Evolutionary conservation across 441 rosid genomes (phyloP), one percentile per base, ranked within the genome.

Genomic region (Populus hybrid): DNA sequence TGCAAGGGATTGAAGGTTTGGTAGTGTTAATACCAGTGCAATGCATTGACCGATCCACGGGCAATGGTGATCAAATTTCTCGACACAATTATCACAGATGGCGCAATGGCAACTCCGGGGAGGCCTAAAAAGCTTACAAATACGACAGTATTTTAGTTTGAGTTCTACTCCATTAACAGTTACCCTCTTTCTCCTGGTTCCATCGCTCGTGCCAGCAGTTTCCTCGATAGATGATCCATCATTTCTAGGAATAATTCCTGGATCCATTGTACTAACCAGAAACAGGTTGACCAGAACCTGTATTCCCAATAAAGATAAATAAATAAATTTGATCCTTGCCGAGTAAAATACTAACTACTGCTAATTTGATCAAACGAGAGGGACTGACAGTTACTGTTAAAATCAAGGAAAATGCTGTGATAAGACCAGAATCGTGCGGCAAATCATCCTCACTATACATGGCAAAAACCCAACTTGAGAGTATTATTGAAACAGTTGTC

Each of bases 21-120:
- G 36, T 71, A 5, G 34, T n/a, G 34, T 10, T 14, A 24, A 16
- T 86, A 89, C 91, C 85, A 82, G 77, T 36, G 87, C 91, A 74
- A 89, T 77, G 78, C 91, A 88, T 72, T 88, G 90, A n/a, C 90
- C 91, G 5, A 87, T 76, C 93, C 91, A 89, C 4, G 90, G 90
- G 84, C 90, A 85, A 53, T 88, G 90, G 77, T 89, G 93, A 75
- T 89, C 93, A 30, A 84, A 88, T 71, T 83, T 89, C 73, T 85
- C 88, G 7, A 89, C 89, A 42, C 91, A 88, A 28, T 85, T 88
- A 86, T 87, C 77, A 36, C 91, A 90, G 8, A 83, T 68, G 26
- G 85, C 85, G 50, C 90, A 88, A 59, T 90, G 93, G 67, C 87
- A 88, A 79, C 89, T 82, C 77, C 90, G 82, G 14, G 90, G 89